Base-by-base conservation (phyloP, 179 eudicot species). In the Camellia oleifera region DNA sequence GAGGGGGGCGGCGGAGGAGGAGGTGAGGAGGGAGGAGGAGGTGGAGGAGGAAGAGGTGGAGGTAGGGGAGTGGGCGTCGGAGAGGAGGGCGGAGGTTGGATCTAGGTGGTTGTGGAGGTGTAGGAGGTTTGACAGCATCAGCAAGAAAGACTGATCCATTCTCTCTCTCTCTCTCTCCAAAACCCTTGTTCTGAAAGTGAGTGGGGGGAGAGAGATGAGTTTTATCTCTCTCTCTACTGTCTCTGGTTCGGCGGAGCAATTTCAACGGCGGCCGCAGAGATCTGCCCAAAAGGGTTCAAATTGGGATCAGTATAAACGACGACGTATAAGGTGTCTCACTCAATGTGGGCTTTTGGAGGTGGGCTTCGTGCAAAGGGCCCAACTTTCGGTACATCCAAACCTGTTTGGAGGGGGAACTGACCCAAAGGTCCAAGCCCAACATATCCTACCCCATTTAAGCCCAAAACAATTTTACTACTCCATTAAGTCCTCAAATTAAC, bases 101-200 rank as follows among this genome's bases (percentile, higher is more conserved):
- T 93, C 97, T 4, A 93, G 91, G 87, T 93, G 85, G 86, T 87
- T 92, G 77, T 92, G 97, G 68, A 92, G 92, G 88, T 94, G 94
- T 75, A 94, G 92, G 42, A 94, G 91, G 77, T 91, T 90, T 4
- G 98, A 85, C 0, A 94, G 89, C 95, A 92, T 92, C 11, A 92
- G 76, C 61, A 94, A 78, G 80, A 94, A 91, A 0, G 92, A 86
- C 70, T 94, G 88, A 85, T 92, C 95, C 97, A 93, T 93, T 20
- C 5, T 74, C 53, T 56, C 45, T 48, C 0, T 32, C 40, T 32
- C 40, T 32, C 40, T 32, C 40, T 32, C 77, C 7, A 42, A 5
- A 18, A 7, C 74, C 10, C 57, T 20, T 2, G 44, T 32, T 32
- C 40, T 32, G 40, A 32, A 32, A 32, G 40, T 32, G 40, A 32